Evolutionary conservation across 257 asterid species (phyloP), one percentile per base, ranked within the genome.

Genomic region (Knoxia roxburghii): DNA sequence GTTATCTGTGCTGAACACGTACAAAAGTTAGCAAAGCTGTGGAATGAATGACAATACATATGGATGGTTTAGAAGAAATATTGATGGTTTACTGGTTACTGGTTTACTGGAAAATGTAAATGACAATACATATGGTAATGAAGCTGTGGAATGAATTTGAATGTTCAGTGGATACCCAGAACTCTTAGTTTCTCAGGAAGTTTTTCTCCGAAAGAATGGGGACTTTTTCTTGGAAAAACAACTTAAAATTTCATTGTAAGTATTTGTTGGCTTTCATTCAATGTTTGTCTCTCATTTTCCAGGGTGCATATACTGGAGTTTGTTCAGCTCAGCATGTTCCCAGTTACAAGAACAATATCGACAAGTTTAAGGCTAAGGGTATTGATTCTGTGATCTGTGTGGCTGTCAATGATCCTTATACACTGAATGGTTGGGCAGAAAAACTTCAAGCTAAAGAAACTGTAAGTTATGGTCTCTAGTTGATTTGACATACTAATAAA

Each of bases 301-400:
- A 93, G 99, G 97, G 99, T 26, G 99, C 99, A 0, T 88, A 81
- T 64, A 90, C 99, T 40, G 99, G 97, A 32, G 99, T 93, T 78
- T 93, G 99, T 68, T 81, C 99, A 7, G 81, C 80, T 50, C 87
- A 88, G 73, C 97, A 93, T 50, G 96, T 90, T 37, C 99, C 97
- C n/a, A 88, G 99, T 79, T 93, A 85, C 95, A 90, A 86, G 80
- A 79, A 73, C 58, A 90, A 85, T 76, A 70, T 88, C 21, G 87
- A 83, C 73, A 84, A 90, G 78, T 86, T 90, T 77, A 93, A 87
- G 88, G 85, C 80, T 41, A 93, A 90, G 73, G 99, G 99, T 56
- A 71, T 93, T 50, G 95, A 93, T 77, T 82, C 97, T 2, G 96
- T 93, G 68, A 81, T 93, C 71, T 93, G 99, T 72, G 90, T 93